phyloP scores from a whole-genome alignment of 2,329 filamentous ascomycete genomes.

The Cryoendolithus antarcticus region DNA sequence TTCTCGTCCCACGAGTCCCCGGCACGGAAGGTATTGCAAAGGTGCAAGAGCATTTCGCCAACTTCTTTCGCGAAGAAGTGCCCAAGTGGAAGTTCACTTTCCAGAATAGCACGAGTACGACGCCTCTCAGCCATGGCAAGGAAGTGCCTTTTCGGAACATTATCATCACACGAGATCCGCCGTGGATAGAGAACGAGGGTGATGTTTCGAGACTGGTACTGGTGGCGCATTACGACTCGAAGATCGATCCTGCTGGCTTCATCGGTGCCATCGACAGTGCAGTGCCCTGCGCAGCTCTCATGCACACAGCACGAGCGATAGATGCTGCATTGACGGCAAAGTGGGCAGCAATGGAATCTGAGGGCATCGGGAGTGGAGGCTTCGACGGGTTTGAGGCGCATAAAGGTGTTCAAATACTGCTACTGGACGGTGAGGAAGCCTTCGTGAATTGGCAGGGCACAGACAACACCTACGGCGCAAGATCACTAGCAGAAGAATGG shows the following conservation, averaged over 20 bases:
- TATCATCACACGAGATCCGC: conserved; percentile 77
- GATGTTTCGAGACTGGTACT: conserved; percentile 72
- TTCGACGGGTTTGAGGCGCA: conserved; percentile 40
- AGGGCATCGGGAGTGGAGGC: conserved; percentile 13
- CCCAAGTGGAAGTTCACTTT: conserved; percentile 69
- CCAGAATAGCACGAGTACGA: conserved; percentile 82
- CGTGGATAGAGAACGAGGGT: conserved; percentile 54
- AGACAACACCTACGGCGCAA: conserved; percentile 79
- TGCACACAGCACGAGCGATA: conserved; percentile 72
- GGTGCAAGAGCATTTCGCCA: conserved; percentile 68
- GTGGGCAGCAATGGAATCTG: conserved; percentile 60
- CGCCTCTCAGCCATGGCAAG: conserved; percentile 58
- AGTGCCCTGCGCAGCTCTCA: conserved; percentile 82
- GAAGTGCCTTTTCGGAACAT: conserved; percentile 78
- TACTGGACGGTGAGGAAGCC: conserved; percentile 91
- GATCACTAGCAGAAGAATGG: conserved; percentile 70
- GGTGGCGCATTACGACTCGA: conserved; percentile 88
- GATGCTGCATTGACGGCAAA: conserved; percentile 69
- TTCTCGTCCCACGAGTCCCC: conserved; percentile 77
- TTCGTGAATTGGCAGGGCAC: conserved; percentile 66
- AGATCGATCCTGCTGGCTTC: conserved; percentile 69
- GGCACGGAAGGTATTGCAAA: conserved; percentile 65
- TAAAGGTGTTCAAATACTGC: conserved; percentile 74
- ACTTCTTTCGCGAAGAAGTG: conserved; percentile 65
- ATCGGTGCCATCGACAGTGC: conserved; percentile 91